Percentiles rank a stretch among this genome's conserved stretches.
Evolutionary conservation across 2,329 filamentous ascomycete genomes (phyloP).

Genomic region (Sporothrix luriei): DNA sequence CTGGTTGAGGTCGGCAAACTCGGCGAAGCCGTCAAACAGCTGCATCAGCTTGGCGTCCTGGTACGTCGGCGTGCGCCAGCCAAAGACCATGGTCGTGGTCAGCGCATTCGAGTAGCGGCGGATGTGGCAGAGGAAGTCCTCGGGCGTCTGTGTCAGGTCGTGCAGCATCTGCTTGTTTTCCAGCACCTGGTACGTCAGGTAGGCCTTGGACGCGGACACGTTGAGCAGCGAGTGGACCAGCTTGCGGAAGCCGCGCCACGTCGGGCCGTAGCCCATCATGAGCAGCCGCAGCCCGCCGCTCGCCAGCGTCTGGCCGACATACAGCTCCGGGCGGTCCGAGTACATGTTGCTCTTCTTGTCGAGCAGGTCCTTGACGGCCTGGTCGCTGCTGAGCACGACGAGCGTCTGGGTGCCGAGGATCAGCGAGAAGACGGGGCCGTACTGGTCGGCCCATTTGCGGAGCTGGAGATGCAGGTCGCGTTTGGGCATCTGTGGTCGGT

Average conservation of each 20-base stretch:
- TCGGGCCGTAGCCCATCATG: constrained; percentile 41
- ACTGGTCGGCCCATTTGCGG: constrained; percentile 56
- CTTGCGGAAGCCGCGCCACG: constrained; percentile 43
- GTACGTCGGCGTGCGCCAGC: constrained; percentile 33
- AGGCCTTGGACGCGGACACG: constrained; percentile 49
- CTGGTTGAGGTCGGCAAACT: constrained; percentile 29
- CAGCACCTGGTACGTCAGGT: constrained; percentile 58
- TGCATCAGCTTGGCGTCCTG: constrained; percentile 33
- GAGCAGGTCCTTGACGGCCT: constrained; percentile 52
- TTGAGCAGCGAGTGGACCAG: constrained; percentile 53
- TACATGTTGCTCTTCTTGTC: constrained; percentile 56
- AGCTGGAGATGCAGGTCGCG: constrained; percentile 48
- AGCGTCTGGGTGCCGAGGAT: constrained; percentile 53
- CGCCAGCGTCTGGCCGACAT: constrained; percentile 34
- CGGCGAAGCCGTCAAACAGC: constrained; percentile 32
- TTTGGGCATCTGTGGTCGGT: constrained; percentile 19
- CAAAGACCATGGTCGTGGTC: constrained; percentile 35
- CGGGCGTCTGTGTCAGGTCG: constrained; percentile 45
- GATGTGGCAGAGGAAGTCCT: constrained; percentile 38
- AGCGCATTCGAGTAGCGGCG: constrained; percentile 35
- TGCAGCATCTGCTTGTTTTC: constrained; percentile 59
- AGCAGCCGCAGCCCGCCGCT: constrained; percentile 16
- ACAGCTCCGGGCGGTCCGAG: constrained; percentile 47
- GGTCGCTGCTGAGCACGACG: constrained; percentile 43
- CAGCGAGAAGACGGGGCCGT: constrained; percentile 55